A percentile compares a stretch with the other conserved stretches of the same genome.
phyloP scores from a whole-genome alignment of 441 rosid genomes.

The Daphne laureola region DNA sequence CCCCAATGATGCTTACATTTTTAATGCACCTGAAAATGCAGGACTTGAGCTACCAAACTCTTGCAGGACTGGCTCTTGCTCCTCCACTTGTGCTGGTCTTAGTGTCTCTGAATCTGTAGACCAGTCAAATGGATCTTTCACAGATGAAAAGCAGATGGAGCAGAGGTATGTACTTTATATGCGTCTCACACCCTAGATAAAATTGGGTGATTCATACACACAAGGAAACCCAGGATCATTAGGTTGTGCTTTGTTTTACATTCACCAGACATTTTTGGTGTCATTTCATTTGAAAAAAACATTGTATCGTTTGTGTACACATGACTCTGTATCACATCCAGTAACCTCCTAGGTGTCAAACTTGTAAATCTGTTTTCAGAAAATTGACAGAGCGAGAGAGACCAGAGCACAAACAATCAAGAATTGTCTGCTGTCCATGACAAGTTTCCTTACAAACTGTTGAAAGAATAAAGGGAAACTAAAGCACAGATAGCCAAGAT shows the following conservation, averaged over 20 bases:
- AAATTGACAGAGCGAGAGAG: too few species aligned
- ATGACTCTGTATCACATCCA: too few species aligned
- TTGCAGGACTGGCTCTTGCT: constrained; percentile 83
- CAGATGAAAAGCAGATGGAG: constrained; percentile 43
- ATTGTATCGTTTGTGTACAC: too few species aligned
- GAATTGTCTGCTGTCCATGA: too few species aligned
- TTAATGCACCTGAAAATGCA: constrained; percentile 64
- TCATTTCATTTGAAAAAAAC: too few species aligned
- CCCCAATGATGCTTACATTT: constrained; percentile 50
- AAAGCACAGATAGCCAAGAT: too few species aligned
- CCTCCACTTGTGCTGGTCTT: constrained; percentile 70
- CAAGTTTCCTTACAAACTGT: too few species aligned
- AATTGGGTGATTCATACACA: constrained; percentile 72
- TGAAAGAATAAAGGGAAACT: too few species aligned
- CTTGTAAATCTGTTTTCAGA: too few species aligned
- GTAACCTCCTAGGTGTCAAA: too few species aligned
- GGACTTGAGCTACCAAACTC: constrained; percentile 82
- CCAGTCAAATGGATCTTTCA: constrained; percentile 69
- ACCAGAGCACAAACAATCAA: too few species aligned
- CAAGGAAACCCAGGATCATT: constrained; percentile 62
- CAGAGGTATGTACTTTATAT: constrained; percentile 62
- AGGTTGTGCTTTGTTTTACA: constrained; percentile 6
- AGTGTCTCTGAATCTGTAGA: constrained; percentile 52
- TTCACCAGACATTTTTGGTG: background rate
- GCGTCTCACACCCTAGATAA: constrained; percentile 50